Percentiles rank a stretch among this genome's conserved stretches.
phyloP scores from a whole-genome alignment of 179 eudicot species.

The Drosera spatulata region DNA sequence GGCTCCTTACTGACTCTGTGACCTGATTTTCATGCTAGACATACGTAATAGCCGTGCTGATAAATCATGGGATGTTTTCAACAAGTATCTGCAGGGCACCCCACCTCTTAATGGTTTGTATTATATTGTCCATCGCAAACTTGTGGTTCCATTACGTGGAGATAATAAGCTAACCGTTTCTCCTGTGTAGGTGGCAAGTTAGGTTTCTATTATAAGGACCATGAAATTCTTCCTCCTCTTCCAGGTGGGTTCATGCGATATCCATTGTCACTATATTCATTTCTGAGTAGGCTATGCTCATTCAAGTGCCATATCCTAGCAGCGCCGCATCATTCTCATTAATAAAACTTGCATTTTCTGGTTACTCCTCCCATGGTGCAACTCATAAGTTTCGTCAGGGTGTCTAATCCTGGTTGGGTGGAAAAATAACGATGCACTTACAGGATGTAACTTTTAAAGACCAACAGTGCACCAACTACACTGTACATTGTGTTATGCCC shows the following conservation, averaged over 20 bases:
- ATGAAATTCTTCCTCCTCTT: slow-evolving; percentile 81
- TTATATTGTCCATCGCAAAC: neutral
- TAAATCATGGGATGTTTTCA: slow-evolving; percentile 75
- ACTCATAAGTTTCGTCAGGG: too few relatives aligned
- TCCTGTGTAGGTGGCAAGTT: slow-evolving; percentile 53
- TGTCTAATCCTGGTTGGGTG: too few relatives aligned
- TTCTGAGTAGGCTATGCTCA: too few relatives aligned
- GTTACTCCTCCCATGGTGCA: too few relatives aligned
- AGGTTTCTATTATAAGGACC: slow-evolving; percentile 85
- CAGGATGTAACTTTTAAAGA: too few relatives aligned
- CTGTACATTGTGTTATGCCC: too few relatives aligned
- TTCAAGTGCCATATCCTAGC: too few relatives aligned
- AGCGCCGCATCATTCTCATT: too few relatives aligned
- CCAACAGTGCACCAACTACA: too few relatives aligned
- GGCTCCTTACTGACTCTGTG: neutral
- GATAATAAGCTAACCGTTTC: neutral
- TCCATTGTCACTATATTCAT: neutral
- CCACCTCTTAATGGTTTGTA: slow-evolving; percentile 67
- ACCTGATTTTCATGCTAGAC: slow-evolving; percentile 26
- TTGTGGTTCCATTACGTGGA: too few relatives aligned
- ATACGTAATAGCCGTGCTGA: slow-evolving; percentile 59
- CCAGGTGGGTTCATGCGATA: slow-evolving; percentile 40
- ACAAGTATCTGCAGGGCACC: slow-evolving; percentile 55
- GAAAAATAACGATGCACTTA: too few relatives aligned
- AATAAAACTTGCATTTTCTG: too few relatives aligned